These are phyloP conservation scores for Claviceps maximensis DNA, from an alignment of 2,329 filamentous ascomycete species.

Conservation along the genomic window DNA sequence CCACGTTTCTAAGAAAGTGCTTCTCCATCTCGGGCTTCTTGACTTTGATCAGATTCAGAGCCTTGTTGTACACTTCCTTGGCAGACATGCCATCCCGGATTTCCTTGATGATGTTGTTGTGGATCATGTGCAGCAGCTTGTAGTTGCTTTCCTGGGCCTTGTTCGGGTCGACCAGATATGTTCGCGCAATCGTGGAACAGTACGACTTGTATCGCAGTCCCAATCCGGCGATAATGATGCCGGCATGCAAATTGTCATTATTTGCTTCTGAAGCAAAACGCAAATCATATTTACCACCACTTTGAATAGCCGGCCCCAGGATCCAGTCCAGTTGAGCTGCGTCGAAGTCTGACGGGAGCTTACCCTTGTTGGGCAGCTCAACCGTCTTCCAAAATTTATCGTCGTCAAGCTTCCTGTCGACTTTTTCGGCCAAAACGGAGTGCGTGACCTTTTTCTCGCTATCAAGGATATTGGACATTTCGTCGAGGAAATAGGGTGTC, in stretches of 20 bases:
- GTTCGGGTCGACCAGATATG: conserved; percentile 93
- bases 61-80: conserved; percentile 88
- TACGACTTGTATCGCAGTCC: conserved; percentile 94
- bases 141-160: conserved; percentile 93
- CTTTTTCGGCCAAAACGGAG: conserved; percentile 69
- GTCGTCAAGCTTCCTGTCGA: conserved; percentile 86
- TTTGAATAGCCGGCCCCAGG: conserved; percentile 81
- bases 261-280: conserved; percentile 68
- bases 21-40: conserved; percentile 95
- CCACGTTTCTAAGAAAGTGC: conserved; percentile 86
- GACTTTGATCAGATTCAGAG: conserved; percentile 61
- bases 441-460: conserved; percentile 96
- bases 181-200: conserved; percentile 80
- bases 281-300: conserved; percentile 88
- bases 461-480: conserved; percentile 93
- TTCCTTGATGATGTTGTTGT: conserved; percentile 82
- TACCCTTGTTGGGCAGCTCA: conserved; percentile 54
- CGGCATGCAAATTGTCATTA: conserved; percentile 71
- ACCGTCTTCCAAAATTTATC: conserved; percentile 81
- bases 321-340: conserved; percentile 86
- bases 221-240: conserved; percentile 85
- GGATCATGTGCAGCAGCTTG: conserved; percentile 71
- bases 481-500: conserved; percentile 93
- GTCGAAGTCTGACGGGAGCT: conserved; percentile 79
- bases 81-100: conserved; percentile 73